These are phyloP conservation scores for Penicillium rolfsii DNA, from an alignment of 2,329 filamentous ascomycete genomes.

Conservation along the genomic window DNA sequence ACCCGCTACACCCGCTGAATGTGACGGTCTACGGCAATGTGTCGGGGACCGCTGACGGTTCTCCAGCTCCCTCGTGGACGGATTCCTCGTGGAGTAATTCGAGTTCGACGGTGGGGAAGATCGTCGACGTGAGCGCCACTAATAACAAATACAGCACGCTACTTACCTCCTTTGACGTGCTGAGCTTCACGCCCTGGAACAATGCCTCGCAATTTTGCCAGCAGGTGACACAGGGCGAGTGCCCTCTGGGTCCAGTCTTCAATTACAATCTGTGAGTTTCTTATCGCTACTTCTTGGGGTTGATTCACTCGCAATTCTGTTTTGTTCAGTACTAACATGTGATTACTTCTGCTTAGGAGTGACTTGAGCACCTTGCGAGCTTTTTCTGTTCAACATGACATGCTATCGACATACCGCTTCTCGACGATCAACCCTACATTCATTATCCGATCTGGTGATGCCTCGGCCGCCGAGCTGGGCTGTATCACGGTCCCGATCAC, in stretches of 20 bases:
- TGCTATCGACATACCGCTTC: conserved; percentile 84
- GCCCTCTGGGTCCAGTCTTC: conserved; percentile 78
- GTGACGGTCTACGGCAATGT: conserved; percentile 91
- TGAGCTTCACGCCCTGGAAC: conserved; percentile 74
- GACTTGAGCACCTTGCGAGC: conserved; percentile 64
- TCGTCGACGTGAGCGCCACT: conserved; percentile 63
- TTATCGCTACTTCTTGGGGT: background rate
- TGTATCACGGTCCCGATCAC: conserved; percentile 84
- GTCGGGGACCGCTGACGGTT: conserved; percentile 65
- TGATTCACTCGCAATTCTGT: too few relatives aligned
- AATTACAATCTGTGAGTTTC: conserved; percentile 55
- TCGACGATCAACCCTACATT: conserved; percentile 77
- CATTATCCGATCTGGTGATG: conserved; percentile 74
- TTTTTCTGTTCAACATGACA: conserved; percentile 72
- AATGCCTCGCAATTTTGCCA: conserved; percentile 68
- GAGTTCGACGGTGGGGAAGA: conserved; percentile 72
- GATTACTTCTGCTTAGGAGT: conserved; percentile 36
- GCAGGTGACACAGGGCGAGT: conserved; percentile 61
- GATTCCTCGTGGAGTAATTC: conserved; percentile 66
- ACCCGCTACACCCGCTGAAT: conserved; percentile 66
- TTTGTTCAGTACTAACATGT: conserved; percentile 6
- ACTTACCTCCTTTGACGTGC: conserved; percentile 69
- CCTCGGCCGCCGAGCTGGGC: conserved; percentile 64
- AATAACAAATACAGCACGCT: conserved; percentile 72
- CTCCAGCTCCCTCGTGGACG: conserved; percentile 62